A percentile compares a stretch with the other conserved stretches of the same genome.
Evolutionary conservation across 2,329 filamentous ascomycete genomes (phyloP).

Genomic region (Penicillium sp.): DNA sequence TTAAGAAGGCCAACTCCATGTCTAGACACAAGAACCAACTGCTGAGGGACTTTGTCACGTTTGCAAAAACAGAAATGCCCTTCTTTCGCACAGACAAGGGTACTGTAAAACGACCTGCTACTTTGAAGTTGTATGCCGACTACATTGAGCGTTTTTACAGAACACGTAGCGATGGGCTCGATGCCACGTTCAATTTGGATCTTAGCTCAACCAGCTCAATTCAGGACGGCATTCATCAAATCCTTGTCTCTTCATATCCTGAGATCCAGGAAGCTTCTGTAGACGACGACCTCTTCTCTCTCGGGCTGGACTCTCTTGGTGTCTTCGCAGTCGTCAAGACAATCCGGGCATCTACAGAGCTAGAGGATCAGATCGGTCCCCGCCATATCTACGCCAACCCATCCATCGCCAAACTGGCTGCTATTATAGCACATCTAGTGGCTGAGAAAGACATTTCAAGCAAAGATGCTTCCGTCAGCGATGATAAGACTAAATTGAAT

Average conservation of each 20-base stretch:
- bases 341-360: not conserved
- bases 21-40: constrained; percentile 10
- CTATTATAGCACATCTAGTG: no score
- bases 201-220: not conserved
- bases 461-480: no score
- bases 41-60: constrained; percentile 8
- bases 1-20: not conserved
- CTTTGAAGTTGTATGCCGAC: constrained; percentile 2
- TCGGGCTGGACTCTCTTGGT: constrained; percentile 6
- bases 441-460: no score
- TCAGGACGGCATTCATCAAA: not conserved
- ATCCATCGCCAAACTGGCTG: no score
- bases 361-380: not conserved
- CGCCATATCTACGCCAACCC: constrained; percentile 8
- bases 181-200: not conserved
- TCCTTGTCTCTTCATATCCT: not conserved
- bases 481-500: not conserved
- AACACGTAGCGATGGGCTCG: not conserved
- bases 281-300: not conserved
- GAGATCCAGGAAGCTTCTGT: not conserved
- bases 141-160: constrained; percentile 10
- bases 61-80: not conserved
- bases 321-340: constrained; percentile 2
- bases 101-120: constrained; percentile 7
- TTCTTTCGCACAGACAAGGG: constrained; percentile 9